Base-by-base conservation (phyloP, 1,284 basidiomycete genomes). In the Melampsora allii-populina region DNA sequence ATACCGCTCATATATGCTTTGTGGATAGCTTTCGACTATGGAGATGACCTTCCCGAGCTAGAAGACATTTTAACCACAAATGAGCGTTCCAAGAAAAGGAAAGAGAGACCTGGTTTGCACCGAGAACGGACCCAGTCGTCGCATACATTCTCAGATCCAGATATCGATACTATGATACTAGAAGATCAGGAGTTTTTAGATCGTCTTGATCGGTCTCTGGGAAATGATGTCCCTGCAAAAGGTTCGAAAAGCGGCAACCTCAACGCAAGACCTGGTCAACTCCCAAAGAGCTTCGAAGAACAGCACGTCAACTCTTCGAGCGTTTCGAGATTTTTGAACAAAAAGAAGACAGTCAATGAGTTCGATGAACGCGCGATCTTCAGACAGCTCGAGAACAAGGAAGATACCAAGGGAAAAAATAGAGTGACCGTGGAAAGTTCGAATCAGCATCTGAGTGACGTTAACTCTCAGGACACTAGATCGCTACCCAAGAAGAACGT, bases 351-450 rank as follows among this genome's bases (percentile, higher is more conserved):
- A 6, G 27, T 73, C 4, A 39, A 73, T 5, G 63, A 73, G 36
- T 73, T 73, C 48, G 63, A 73, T 46, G 71, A 73, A 46, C 46
- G 42, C 29, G 29, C 50, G 59, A 73, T 73, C 19, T 73, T 73
- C 31, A 46, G 27, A 36, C 33, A 73, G 27, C 27, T 56, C 7
- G 17, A 56, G n/a, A 21, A 21, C 21, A 29, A 56, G n/a, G 24
- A 56, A 12, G 50, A 56, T 56, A 17, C 7, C 9, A 56, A 56
- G 27, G 27, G 50, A 24, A 24, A 10, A 10, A 56, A 29, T n/a
- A 29, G 24, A 21, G 7, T 9, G n/a, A 5, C 5, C n/a, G 9
- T 12, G 27, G 9, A 42, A 27, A 65, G 59, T 59, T 45, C n/a
- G 56, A 36, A 17, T 21, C 17, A 12, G 21, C 27, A 63, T 19